A percentile compares a stretch with the other conserved stretches of the same genome.
Evolutionary conservation across 2,329 filamentous ascomycete genomes (phyloP).

Genomic region (Neofusicoccum kwambonambiense): DNA sequence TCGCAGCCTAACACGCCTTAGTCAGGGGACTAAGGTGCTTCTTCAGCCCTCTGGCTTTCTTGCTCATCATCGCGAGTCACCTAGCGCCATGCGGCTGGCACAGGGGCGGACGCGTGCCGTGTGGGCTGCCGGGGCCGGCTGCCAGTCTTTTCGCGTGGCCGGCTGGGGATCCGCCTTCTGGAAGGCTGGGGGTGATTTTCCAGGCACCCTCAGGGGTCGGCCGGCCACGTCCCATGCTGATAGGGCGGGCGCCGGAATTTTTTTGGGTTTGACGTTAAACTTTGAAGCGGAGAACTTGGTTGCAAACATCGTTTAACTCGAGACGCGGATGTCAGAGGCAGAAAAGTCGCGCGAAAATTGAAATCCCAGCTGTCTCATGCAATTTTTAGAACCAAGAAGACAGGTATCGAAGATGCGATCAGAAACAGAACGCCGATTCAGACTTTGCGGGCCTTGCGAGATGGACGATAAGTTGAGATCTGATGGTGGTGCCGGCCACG

Average conservation of each 20-base stretch:
- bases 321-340: slow-evolving; percentile 8
- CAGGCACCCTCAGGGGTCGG: slow-evolving; percentile 4
- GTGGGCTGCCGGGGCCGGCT: not conserved
- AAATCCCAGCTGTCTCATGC: not conserved
- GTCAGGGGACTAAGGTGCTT: slow-evolving; percentile 9
- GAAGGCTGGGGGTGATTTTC: slow-evolving; percentile 4
- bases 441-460: not conserved
- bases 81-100: not conserved
- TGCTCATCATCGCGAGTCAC: not conserved
- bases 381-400: not conserved
- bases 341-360: not conserved
- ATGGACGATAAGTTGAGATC: not conserved
- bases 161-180: slow-evolving; percentile 13
- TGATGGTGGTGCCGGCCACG: not conserved
- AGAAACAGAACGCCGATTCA: not conserved
- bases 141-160: slow-evolving; percentile 6
- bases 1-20: slow-evolving; percentile 1
- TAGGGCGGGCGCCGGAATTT: not conserved
- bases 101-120: slow-evolving; percentile 5
- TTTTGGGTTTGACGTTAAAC: slow-evolving; percentile 7
- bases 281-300: not conserved
- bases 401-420: not conserved
- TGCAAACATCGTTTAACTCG: slow-evolving; percentile 12
- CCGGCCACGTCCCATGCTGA: not conserved
- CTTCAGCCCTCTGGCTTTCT: not conserved